These are phyloP conservation scores for Xylariomycetidae sp. DNA, from an alignment of 2,329 filamentous ascomycete genomes.

Conservation along the genomic window DNA sequence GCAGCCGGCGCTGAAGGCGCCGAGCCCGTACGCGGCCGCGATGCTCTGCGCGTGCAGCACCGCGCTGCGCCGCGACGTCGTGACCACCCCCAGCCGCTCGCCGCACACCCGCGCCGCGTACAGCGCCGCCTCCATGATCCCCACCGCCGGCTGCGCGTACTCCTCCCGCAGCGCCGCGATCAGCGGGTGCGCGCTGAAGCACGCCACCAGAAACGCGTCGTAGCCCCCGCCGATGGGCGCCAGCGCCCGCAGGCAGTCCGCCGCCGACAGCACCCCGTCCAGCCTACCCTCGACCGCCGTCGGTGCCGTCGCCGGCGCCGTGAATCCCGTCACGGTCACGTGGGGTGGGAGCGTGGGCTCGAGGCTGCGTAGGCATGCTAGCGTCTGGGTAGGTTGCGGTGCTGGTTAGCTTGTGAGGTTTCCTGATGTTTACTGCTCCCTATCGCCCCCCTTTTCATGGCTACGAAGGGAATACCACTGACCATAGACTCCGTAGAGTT, in stretches of 20 bases:
- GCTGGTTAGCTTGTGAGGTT: not conserved
- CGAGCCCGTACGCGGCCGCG: conserved; percentile 33
- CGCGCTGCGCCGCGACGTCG: conserved; percentile 32
- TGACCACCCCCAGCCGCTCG: conserved; percentile 37
- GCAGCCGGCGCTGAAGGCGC: conserved; percentile 35
- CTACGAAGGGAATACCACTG: not conserved
- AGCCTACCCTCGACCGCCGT: conserved; percentile 44
- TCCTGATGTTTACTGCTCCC: too few species aligned
- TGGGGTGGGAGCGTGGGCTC: conserved; percentile 37
- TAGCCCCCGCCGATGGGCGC: conserved; percentile 34
- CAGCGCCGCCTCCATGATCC: conserved; percentile 42
- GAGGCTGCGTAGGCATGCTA: conserved; percentile 39
- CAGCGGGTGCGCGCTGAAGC: conserved; percentile 42
- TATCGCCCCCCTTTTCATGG: too few species aligned
- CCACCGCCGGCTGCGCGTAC: conserved; percentile 36
- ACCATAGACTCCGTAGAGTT: conserved; percentile 52
- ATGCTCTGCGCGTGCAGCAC: conserved; percentile 35
- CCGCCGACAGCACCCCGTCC: conserved; percentile 44
- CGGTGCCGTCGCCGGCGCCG: conserved; percentile 40
- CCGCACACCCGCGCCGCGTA: conserved; percentile 41
- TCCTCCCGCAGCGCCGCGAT: conserved; percentile 41
- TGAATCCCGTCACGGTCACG: conserved; percentile 44
- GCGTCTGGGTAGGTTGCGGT: conserved; percentile 29
- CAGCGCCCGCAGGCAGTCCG: conserved; percentile 39
- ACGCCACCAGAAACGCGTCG: conserved; percentile 42